Conservation (phyloP, 768 basidiomycete species). For the Leccinum truebloodii region DNA sequence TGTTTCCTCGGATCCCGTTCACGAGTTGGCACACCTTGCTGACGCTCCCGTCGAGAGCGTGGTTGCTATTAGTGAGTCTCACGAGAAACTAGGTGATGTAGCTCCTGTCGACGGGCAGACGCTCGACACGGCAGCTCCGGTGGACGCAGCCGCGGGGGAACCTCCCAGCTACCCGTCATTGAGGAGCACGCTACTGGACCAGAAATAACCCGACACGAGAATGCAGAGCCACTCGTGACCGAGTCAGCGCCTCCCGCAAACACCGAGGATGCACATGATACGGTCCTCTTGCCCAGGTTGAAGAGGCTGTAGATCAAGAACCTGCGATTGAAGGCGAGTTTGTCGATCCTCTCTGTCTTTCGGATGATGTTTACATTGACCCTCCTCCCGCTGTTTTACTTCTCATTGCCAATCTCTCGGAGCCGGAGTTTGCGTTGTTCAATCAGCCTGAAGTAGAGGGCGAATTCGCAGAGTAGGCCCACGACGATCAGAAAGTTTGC, state of each 20-base stretch:
- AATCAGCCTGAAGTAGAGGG: conserved; percentile 46
- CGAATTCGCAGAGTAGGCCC: conserved; percentile 19
- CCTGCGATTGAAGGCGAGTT: conserved; percentile 15
- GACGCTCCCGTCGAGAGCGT: conserved; percentile 8
- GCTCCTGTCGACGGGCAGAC: conserved; percentile 6
- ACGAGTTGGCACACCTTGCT: conserved; percentile 8
- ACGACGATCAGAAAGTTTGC: conserved; percentile 20
- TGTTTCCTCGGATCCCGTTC: conserved; percentile 7
- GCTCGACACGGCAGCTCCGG: conserved; percentile 7
- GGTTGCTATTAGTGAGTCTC: conserved; percentile 23
- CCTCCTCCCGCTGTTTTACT: conserved; percentile 71
- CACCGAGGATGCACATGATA: background rate
- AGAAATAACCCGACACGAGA: conserved; percentile 15
- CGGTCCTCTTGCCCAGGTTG: conserved; percentile 6
- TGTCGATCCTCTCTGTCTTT: conserved; percentile 56
- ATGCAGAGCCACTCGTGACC: conserved; percentile 6
- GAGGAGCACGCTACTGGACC: conserved; percentile 7
- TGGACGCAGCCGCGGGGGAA: conserved; percentile 6
- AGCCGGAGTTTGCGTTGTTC: conserved; percentile 51
- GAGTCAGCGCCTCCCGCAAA: conserved; percentile 14
- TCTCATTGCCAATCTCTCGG: conserved; percentile 41
- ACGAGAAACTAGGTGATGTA: conserved; percentile 14
- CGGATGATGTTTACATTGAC: conserved; percentile 71
- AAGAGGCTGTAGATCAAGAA: conserved; percentile 14
- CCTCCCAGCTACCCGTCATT: conserved; percentile 1